phyloP scores from a whole-genome alignment of 345 rosid species.

The Lepidium aucheri region DNA sequence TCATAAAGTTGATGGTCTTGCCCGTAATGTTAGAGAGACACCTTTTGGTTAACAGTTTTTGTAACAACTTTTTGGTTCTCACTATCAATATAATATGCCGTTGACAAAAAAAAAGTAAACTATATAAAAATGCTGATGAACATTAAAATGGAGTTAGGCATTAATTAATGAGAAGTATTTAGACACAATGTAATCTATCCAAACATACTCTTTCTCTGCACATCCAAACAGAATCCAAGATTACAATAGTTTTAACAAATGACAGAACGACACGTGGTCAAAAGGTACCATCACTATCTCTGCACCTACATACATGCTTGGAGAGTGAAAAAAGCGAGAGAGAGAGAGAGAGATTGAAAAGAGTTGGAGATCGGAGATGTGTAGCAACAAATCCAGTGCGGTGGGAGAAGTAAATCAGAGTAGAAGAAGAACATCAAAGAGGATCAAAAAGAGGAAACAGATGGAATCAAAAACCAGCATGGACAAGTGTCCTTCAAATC shows the following conservation, averaged over 20 bases:
- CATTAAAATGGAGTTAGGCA: neutral
- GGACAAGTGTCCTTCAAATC: slow-evolving; percentile 1
- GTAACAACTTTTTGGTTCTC: too few species aligned
- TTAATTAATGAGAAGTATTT: neutral
- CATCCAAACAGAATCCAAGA: slow-evolving; percentile 37
- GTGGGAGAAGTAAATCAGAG: slow-evolving; percentile 16
- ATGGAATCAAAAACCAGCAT: neutral
- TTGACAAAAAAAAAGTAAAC: too few species aligned
- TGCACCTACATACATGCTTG: slow-evolving; percentile 15
- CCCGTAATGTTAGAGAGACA: too few species aligned
- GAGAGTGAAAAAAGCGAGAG: neutral
- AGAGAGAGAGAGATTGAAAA: neutral
- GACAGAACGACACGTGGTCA: slow-evolving; percentile 12
- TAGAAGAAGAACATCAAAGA: neutral
- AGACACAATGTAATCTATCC: slow-evolving; percentile 10
- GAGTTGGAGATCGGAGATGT: slow-evolving; percentile 24
- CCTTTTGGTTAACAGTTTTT: too few species aligned
- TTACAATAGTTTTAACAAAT: neutral
- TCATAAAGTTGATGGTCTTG: too few species aligned
- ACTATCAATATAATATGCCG: too few species aligned
- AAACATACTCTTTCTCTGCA: slow-evolving; percentile 12
- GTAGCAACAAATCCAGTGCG: slow-evolving; percentile 15
- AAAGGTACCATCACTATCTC: slow-evolving; percentile 8
- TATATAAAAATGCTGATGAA: neutral
- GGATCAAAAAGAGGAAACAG: slow-evolving; percentile 16